Conservation (phyloP, 179 eudicot genomes). For the Vitellaria paradoxa region DNA sequence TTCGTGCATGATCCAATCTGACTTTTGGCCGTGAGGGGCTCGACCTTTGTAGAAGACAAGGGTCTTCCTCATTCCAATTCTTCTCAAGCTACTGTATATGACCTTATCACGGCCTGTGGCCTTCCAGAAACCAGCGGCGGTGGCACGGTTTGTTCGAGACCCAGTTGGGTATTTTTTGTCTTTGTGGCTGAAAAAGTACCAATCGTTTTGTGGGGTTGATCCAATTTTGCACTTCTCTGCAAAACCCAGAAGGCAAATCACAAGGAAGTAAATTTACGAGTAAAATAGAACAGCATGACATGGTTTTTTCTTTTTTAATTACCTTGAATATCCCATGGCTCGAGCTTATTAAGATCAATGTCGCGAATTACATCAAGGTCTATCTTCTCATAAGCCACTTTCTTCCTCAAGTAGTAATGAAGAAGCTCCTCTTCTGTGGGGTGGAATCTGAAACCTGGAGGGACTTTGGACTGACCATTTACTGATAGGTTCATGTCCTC, state of each 20-base stretch:
- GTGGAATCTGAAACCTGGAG: constrained; percentile 59
- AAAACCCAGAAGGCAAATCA: not conserved
- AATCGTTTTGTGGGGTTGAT: constrained; percentile 44
- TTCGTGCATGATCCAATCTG: constrained; percentile 55
- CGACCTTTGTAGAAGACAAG: constrained; percentile 45
- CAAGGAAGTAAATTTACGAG: not conserved
- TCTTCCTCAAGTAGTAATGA: constrained; percentile 49
- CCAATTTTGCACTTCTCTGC: constrained; percentile 45
- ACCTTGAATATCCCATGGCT: constrained; percentile 63
- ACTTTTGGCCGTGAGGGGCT: constrained; percentile 45
- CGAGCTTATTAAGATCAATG: constrained; percentile 53
- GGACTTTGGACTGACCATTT: constrained; percentile 41
- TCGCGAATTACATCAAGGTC: constrained; percentile 51
- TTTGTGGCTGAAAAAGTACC: constrained; percentile 54
- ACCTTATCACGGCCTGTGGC: constrained; percentile 50
- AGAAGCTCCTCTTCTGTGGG: constrained; percentile 60
- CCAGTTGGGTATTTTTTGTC: constrained; percentile 52
- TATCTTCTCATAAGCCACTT: constrained; percentile 33
- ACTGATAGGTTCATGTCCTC: constrained; percentile 36
- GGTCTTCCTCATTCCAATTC: constrained; percentile 46
- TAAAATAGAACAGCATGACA: too few relatives aligned
- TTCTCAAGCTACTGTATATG: constrained; percentile 23
- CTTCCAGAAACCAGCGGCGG: constrained; percentile 46
- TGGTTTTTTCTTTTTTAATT: not conserved
- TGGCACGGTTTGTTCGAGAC: constrained; percentile 46